Base-by-base conservation (phyloP, 805 yeast species). In the Zygosaccharomyces lentus region DNA sequence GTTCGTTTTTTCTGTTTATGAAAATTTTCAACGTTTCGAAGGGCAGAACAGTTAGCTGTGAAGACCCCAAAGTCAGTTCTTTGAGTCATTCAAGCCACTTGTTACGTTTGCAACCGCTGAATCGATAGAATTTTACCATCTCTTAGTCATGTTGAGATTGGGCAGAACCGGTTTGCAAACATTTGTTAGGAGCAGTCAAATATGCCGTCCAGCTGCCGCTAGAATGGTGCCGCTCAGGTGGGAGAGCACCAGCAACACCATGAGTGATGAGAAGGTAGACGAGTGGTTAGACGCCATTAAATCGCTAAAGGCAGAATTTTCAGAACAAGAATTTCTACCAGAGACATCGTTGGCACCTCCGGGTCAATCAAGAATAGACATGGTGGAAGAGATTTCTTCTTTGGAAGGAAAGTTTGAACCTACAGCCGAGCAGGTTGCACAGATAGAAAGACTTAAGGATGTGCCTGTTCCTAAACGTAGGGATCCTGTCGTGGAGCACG, bases 401-500 rank as follows among this genome's bases (percentile, higher is more conserved):
- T 42, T 51, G 45, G 42, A 48, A 37, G 52, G 53, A 15, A 54
- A 66, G 35, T 80, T 77, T 56, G 77, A 70, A 48, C 90, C 95
- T 31, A 70, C 84, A 3, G 75, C 69, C 29, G 82, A 77, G 55
- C 96, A 90, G 65, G 44, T 77, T 19, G 74, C 70, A 4, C 80
- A 87, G 62, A 71, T 71, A 36, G 78, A 74, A 46, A 64, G 62
- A 9, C 67, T 83, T 41, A 69, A 74, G 48, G 71, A 65, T 34
- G 68, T 70, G 49, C 76, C 78, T 9, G 68, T 87, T 25, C 95
- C 96, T 23, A 59, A 70, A 23, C 72, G 74, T 52, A 68, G 70
- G 37, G 93, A 88, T 56, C 84, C 86, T n/a, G 77, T 82, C 16
- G 72, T 90, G 40, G 81, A 82, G 41, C 82, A 85, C 56, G 78